These are phyloP conservation scores for Mycena metata DNA, from an alignment of 768 basidiomycete species.

Conservation along the genomic window DNA sequence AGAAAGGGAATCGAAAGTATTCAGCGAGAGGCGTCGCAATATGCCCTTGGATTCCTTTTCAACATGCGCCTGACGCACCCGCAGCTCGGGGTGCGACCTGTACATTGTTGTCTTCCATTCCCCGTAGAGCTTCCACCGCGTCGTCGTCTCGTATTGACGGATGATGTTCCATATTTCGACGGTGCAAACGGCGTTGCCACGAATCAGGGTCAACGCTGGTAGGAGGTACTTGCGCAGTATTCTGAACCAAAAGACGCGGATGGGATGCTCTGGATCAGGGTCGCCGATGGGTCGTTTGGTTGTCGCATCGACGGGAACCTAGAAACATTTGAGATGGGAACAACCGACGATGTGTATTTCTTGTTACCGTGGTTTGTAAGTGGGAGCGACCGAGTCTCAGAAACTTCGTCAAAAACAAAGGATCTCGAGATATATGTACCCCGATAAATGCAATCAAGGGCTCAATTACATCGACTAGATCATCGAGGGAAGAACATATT, in stretches of 20 bases:
- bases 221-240: slow-evolving; percentile 85
- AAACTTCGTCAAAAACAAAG: slow-evolving; percentile 83
- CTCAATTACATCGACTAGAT: slow-evolving; percentile 81
- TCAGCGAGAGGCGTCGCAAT: slow-evolving; percentile 86
- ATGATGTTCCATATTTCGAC: slow-evolving; percentile 95
- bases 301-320: slow-evolving; percentile 68
- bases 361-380: slow-evolving; percentile 65
- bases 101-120: slow-evolving; percentile 90
- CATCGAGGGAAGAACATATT: slow-evolving; percentile 71
- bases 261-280: slow-evolving; percentile 68
- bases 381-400: slow-evolving; percentile 82
- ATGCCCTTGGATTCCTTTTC: slow-evolving; percentile 92
- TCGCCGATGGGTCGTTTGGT: slow-evolving; percentile 72
- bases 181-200: slow-evolving; percentile 89
- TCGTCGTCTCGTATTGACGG: slow-evolving; percentile 78
- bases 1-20: slow-evolving; percentile 87
- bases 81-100: slow-evolving; percentile 82
- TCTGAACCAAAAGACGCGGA: slow-evolving; percentile 87
- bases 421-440: slow-evolving; percentile 84
- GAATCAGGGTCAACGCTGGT: slow-evolving; percentile 88
- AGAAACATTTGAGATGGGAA: slow-evolving; percentile 7
- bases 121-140: slow-evolving; percentile 93
- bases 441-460: slow-evolving; percentile 86
- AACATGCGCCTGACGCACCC: slow-evolving; percentile 84
- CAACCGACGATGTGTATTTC: slow-evolving; percentile 6